Conservation (phyloP, 2,329 filamentous ascomycete species). For the Monosporascus sp. region DNA sequence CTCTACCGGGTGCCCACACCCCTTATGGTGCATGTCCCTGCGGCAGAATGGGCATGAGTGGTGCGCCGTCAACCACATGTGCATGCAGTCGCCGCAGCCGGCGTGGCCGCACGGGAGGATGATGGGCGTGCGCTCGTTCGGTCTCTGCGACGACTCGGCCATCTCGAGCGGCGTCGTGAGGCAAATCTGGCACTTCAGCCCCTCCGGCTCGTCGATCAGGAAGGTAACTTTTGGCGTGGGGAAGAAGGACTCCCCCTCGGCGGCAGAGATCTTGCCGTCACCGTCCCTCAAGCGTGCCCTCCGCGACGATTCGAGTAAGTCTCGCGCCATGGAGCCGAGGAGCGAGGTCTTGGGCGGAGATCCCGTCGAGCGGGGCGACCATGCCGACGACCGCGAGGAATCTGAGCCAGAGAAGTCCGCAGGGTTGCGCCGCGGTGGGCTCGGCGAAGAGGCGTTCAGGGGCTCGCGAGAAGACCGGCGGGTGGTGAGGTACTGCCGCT, state of each 20-base stretch:
- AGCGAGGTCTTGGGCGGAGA: neutral
- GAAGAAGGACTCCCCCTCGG: conserved; percentile 14
- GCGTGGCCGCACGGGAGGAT: conserved; percentile 33
- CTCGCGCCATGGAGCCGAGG: neutral
- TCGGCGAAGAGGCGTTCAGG: no score
- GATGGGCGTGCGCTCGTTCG: conserved; percentile 10
- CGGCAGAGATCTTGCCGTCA: conserved; percentile 2
- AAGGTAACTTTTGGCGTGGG: conserved; percentile 21
- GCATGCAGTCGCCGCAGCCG: conserved; percentile 24
- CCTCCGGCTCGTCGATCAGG: conserved; percentile 18
- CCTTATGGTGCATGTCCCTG: conserved; percentile 17
- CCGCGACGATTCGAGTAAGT: neutral
- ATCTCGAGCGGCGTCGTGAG: conserved; percentile 9
- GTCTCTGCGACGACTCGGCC: neutral
- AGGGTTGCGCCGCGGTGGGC: neutral
- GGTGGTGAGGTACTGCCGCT: no score
- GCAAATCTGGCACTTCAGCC: conserved; percentile 22
- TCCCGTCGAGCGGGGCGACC: neutral
- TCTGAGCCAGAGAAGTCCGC: neutral
- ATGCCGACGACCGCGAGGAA: neutral
- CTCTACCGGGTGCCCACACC: conserved; percentile 25
- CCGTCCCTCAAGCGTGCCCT: neutral
- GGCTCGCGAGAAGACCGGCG: no score
- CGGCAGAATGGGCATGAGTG: conserved; percentile 32
- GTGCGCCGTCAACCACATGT: conserved; percentile 19